Conservation (phyloP, 1,284 basidiomycete species). For the Neonothopanus nambi region DNA sequence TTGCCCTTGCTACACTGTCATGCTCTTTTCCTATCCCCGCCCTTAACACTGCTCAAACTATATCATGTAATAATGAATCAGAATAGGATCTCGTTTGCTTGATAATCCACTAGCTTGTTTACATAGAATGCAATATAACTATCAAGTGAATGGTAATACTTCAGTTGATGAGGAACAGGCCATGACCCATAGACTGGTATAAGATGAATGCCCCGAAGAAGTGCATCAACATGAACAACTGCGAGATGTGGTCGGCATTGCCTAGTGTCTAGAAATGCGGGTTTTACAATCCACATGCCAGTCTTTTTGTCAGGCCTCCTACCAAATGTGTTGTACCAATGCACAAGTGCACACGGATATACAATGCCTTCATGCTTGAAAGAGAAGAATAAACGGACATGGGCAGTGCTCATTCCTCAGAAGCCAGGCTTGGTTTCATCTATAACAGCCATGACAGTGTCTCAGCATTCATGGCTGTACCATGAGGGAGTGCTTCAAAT, state of each 20-base stretch:
- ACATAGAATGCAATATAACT: slow-evolving; percentile 20
- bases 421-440: slow-evolving; percentile 8
- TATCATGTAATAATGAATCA: no score
- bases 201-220: slow-evolving; percentile 22
- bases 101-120: slow-evolving; percentile 23
- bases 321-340: slow-evolving; percentile 17
- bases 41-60: no score
- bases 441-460: slow-evolving; percentile 26
- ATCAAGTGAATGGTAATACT: slow-evolving; percentile 13
- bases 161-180: slow-evolving; percentile 11
- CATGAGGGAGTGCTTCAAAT: slow-evolving; percentile 28
- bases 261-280: neutral
- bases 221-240: slow-evolving; percentile 21
- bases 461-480: slow-evolving; percentile 17
- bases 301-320: slow-evolving; percentile 8
- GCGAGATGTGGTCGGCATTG: neutral
- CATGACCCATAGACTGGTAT: slow-evolving; percentile 17
- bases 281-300: slow-evolving; percentile 20
- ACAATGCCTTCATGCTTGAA: slow-evolving; percentile 2
- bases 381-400: slow-evolving; percentile 16
- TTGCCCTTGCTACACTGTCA: no score
- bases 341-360: slow-evolving; percentile 20
- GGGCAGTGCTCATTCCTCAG: slow-evolving; percentile 15
- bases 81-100: slow-evolving; percentile 17
- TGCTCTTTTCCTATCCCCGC: no score